Percentiles rank a stretch among this genome's conserved stretches.
These are phyloP conservation scores for Agaricus blazei DNA, from an alignment of 768 basidiomycete species.

Conservation along the genomic window DNA sequence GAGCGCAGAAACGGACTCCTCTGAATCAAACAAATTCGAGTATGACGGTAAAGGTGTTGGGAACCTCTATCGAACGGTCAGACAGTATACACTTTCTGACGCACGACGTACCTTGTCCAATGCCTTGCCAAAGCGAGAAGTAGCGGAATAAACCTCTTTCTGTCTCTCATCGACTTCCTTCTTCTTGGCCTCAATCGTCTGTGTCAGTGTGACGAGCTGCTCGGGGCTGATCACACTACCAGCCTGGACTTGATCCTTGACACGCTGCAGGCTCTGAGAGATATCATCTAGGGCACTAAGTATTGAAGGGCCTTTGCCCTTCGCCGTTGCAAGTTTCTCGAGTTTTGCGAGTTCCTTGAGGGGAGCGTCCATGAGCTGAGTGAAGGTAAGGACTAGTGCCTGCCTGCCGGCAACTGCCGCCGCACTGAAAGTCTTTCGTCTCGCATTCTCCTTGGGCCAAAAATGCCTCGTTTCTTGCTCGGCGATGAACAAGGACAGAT, in stretches of 20 bases:
- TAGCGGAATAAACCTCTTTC: conserved; percentile 79
- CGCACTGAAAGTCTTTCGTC: not conserved
- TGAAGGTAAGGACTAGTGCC: not conserved
- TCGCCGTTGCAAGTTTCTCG: conserved; percentile 53
- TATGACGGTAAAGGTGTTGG: conserved; percentile 58
- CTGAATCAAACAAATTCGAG: conserved; percentile 60
- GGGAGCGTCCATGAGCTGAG: conserved; percentile 56
- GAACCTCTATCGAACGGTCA: conserved; percentile 44
- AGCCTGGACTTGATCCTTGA: conserved; percentile 46
- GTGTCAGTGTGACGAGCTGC: conserved; percentile 44
- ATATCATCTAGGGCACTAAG: conserved; percentile 61
- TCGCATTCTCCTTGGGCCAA: conserved; percentile 2
- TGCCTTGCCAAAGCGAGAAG: conserved; percentile 77
- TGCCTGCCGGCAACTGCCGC: not conserved
- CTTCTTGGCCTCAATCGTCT: conserved; percentile 65
- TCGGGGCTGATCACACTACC: conserved; percentile 41
- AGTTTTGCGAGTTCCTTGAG: conserved; percentile 79
- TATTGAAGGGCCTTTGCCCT: conserved; percentile 51
- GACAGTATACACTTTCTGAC: not conserved
- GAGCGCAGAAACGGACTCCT: conserved; percentile 52
- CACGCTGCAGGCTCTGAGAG: conserved; percentile 49
- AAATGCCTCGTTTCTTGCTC: conserved; percentile 64
- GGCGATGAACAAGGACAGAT: conserved; percentile 80
- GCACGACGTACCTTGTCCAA: conserved; percentile 75
- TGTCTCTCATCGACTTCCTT: conserved; percentile 84